Base-by-base conservation (phyloP, 129 eudicot genomes). In the Scalesia atractyloides region DNA sequence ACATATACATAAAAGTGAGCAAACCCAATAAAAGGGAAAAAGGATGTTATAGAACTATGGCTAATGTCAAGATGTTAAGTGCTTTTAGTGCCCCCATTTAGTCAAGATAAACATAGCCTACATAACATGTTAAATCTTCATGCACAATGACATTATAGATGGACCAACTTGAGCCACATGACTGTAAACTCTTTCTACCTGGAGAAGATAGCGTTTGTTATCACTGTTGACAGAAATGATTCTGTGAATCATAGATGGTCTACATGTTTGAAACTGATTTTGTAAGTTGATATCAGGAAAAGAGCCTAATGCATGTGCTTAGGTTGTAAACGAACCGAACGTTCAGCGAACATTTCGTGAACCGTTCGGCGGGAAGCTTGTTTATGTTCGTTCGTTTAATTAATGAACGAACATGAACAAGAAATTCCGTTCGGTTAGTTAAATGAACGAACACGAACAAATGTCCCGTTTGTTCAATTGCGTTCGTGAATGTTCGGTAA, bases 71-170 rank as follows among this genome's bases (percentile, higher is more conserved):
- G 5, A 63, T 63, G 9, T 12, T 14, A 5, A 33, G 44, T 61
- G 11, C 19, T 61, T 49, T 33, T 30, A 15, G 34, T 26, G 39
- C 19, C 13, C 22, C 12, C 47, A 14, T 36, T 15, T 61, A 34
- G 67, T 34, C 46, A 14, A 7, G 46, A 33, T 33, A 61, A 61
- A 14, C 46, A 60, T 26, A 12, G 65, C 43, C 65, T 24, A 15
- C 65, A 60, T 14, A 15, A 34, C 14, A 36, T 61, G 66, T 11
- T 34, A 64, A 41, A 66, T 15, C 71, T 44, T 44, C 71, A 4
- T 66, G 54, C 17, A 41, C 51, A 1, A 16, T 14, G 68, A 17
- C 49, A 33, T 61, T 14, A 41, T 41, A 58, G 41, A 30, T 58
- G 33, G 39, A 58, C 37, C 64, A 11, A 24, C 64, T 41, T 20